Percentiles rank a stretch among this genome's conserved stretches.
phyloP scores from a whole-genome alignment of 192 early-diverging fungal species.

The Coemansia sp. region DNA sequence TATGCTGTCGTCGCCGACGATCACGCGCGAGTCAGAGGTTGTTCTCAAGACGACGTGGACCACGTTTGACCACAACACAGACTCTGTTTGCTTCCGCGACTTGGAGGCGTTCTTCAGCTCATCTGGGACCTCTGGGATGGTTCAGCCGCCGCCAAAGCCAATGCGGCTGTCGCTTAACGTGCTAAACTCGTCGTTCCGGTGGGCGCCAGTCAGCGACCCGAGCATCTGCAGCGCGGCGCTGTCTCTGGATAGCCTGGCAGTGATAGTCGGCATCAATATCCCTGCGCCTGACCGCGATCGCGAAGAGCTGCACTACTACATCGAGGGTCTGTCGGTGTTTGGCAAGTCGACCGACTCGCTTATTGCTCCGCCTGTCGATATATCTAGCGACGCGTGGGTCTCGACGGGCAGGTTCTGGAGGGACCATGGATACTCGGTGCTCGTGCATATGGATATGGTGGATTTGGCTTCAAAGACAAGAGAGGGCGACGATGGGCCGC shows the following conservation, averaged over 20 bases:
- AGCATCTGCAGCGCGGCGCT: constrained; percentile 39
- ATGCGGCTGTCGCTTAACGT: constrained; percentile 53
- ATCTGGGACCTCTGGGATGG: constrained; percentile 49
- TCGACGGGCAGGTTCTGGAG: constrained; percentile 55
- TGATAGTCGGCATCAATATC: constrained; percentile 51
- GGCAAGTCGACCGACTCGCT: constrained; percentile 41
- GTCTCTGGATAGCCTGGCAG: constrained; percentile 49
- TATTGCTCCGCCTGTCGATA: constrained; percentile 18
- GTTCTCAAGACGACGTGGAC: constrained; percentile 54
- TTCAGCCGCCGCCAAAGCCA: constrained; percentile 56
- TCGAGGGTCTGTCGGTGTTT: constrained; percentile 49
- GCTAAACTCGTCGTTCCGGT: constrained; percentile 51
- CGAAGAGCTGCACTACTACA: constrained; percentile 54
- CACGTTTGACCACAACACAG: constrained; percentile 43
- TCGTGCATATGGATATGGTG: constrained; percentile 55
- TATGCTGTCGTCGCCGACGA: constrained; percentile 50
- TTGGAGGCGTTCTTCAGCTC: constrained; percentile 54
- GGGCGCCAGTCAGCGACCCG: constrained; percentile 30
- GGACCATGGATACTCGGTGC: constrained; percentile 44
- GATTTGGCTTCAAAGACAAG: constrained; percentile 40
- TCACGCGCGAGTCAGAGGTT: constrained; percentile 48
- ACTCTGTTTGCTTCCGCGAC: constrained; percentile 47
- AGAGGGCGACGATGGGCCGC: constrained; percentile 46
- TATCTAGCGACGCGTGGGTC: constrained; percentile 53
- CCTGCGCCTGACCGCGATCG: constrained; percentile 41